Conservation (phyloP, 805 yeast genomes). For the Cyberlindnera samutprakarnensis region DNA sequence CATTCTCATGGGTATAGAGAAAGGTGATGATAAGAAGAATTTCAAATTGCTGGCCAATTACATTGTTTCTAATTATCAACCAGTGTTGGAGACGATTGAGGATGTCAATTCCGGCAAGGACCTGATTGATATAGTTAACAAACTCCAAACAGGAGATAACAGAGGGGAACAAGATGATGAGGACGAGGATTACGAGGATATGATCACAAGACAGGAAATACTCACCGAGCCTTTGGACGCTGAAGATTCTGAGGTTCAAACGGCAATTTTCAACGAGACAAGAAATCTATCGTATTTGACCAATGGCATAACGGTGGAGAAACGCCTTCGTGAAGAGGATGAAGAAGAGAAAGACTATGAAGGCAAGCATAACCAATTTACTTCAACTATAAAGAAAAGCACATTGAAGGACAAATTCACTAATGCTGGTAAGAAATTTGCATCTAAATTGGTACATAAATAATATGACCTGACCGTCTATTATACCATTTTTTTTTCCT, state of each 20-base stretch:
- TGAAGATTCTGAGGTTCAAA: constrained; percentile 11
- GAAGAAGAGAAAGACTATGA: constrained; percentile 1
- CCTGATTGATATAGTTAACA: constrained; percentile 14
- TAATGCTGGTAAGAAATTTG: constrained; percentile 21
- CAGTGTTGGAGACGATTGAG: constrained; percentile 21
- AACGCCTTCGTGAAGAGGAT: constrained; percentile 13
- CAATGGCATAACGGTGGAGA: constrained; percentile 4
- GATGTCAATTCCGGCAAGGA: constrained; percentile 19
- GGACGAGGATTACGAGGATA: constrained; percentile 9
- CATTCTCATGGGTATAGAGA: constrained; percentile 23
- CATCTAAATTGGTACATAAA: constrained; percentile 16
- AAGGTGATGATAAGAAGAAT: constrained; percentile 14
- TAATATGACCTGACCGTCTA: constrained; percentile 12
- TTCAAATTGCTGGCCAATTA: constrained; percentile 19
- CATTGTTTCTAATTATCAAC: constrained; percentile 14
- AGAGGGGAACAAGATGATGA: constrained; percentile 2
- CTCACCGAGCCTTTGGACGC: constrained; percentile 16
- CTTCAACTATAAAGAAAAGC: constrained; percentile 5
- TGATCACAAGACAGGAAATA: constrained; percentile 11
- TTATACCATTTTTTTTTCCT: too few species aligned
- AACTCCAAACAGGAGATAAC: neutral
- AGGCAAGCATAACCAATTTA: neutral
- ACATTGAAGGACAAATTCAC: constrained; percentile 18
- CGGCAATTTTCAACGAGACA: constrained; percentile 6
- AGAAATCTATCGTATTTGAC: constrained; percentile 1